A percentile compares a stretch with the other conserved stretches of the same genome.
Evolutionary conservation across 257 asterid species (phyloP).

Genomic region (Solanum appendiculatum): DNA sequence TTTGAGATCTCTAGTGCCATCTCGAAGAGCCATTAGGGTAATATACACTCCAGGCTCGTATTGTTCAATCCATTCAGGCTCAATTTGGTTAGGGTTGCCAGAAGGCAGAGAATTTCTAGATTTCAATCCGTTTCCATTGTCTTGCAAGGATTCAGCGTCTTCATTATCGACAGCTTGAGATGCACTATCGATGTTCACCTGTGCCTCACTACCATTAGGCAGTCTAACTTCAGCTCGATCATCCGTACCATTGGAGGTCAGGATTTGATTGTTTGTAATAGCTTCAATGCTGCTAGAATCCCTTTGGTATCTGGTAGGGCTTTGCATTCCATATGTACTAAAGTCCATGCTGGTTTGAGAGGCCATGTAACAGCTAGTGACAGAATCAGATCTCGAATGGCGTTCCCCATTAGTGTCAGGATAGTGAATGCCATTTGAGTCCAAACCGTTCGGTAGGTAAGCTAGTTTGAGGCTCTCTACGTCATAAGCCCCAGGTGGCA

Average conservation of each 20-base stretch:
- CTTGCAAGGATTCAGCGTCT: constrained; percentile 29
- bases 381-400: constrained; percentile 34
- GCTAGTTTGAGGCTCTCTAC: constrained; percentile 55
- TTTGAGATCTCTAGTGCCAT: constrained; percentile 92
- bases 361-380: constrained; percentile 21
- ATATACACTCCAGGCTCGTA: constrained; percentile 90
- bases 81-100: constrained; percentile 53
- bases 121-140: constrained; percentile 35
- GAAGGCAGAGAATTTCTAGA: constrained; percentile 36
- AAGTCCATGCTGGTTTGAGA: constrained; percentile 36
- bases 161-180: constrained; percentile 31
- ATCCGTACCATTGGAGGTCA: constrained; percentile 28
- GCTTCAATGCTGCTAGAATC: constrained; percentile 23
- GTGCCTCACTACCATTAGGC: constrained; percentile 39
- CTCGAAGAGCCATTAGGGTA: constrained; percentile 79
- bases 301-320: constrained; percentile 10
- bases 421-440: constrained; percentile 38
- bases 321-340: constrained; percentile 18
- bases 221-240: constrained; percentile 27
- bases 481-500: constrained; percentile 79
- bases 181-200: constrained; percentile 31
- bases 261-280: constrained; percentile 20
- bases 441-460: constrained; percentile 56
- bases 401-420: constrained; percentile 39
- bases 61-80: constrained; percentile 90